Evolutionary conservation across 306 rosid genomes (phyloP).

Genomic region (Cicer bijugum): DNA sequence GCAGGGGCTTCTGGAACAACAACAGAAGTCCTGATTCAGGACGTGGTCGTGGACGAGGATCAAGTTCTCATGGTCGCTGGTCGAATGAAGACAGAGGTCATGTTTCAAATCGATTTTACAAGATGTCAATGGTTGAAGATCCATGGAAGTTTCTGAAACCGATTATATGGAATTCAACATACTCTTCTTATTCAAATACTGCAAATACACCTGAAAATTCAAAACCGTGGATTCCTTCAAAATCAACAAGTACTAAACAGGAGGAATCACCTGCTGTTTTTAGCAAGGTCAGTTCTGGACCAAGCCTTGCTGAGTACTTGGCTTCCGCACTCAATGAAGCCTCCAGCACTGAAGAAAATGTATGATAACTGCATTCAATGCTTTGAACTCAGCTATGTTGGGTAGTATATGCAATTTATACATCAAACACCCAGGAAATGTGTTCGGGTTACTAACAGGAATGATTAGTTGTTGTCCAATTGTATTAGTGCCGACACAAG

Average conservation of each 20-base stretch:
- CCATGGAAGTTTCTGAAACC: slow-evolving; percentile 80
- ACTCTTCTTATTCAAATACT: slow-evolving; percentile 17
- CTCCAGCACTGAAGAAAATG: slow-evolving; percentile 46
- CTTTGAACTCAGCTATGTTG: background rate
- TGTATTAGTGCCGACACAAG: slow-evolving; percentile 12
- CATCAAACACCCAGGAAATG: slow-evolving; percentile 18
- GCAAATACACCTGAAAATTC: slow-evolving; percentile 42
- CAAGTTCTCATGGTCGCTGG: slow-evolving; percentile 50
- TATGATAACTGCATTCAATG: slow-evolving; percentile 40
- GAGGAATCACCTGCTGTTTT: slow-evolving; percentile 51
- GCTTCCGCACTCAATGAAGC: slow-evolving; percentile 82
- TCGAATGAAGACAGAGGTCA: slow-evolving; percentile 35
- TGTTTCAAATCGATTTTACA: slow-evolving; percentile 54
- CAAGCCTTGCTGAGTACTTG: slow-evolving; percentile 89
- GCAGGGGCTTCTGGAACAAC: slow-evolving; percentile 52
- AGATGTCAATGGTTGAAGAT: slow-evolving; percentile 84
- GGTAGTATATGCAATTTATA: slow-evolving; percentile 4
- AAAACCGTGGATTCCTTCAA: slow-evolving; percentile 46
- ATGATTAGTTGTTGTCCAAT: slow-evolving; percentile 13
- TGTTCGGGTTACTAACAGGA: slow-evolving; percentile 20
- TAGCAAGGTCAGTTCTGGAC: slow-evolving; percentile 55
- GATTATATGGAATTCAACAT: slow-evolving; percentile 50
- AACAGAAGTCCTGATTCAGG: slow-evolving; percentile 54
- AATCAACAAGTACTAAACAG: slow-evolving; percentile 44
- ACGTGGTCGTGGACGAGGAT: slow-evolving; percentile 58